Conservation (phyloP, 2,329 filamentous ascomycete species). For the Penicillium aurantiogriseum region DNA sequence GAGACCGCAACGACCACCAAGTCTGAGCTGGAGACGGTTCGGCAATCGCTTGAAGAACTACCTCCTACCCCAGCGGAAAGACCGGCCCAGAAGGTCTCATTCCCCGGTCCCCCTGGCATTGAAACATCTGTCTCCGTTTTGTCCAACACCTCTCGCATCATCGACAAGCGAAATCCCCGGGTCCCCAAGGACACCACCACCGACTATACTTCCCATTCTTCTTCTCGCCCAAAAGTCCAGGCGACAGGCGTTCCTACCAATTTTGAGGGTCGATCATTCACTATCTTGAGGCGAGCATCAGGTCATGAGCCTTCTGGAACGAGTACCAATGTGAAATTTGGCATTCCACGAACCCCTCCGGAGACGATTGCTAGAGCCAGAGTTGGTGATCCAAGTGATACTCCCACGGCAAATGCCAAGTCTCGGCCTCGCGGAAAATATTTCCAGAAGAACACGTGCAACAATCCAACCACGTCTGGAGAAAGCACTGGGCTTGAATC, state of each 20-base stretch:
- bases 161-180: background rate
- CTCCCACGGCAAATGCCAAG: conserved; percentile 7
- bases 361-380: background rate
- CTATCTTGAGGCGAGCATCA: conserved; percentile 7
- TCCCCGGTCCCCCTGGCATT: background rate
- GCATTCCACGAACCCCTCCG: background rate
- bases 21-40: background rate
- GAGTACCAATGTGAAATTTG: background rate
- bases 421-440: conserved; percentile 1
- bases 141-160: conserved; percentile 7
- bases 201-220: background rate
- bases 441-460: background rate
- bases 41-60: background rate
- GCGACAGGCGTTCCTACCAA: background rate
- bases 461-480: conserved; percentile 27
- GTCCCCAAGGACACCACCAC: background rate
- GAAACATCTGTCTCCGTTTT: background rate
- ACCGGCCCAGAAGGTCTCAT: background rate
- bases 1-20: background rate
- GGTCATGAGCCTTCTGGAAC: background rate
- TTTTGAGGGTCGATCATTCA: background rate
- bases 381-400: background rate
- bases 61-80: conserved; percentile 24
- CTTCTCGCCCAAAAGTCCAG: background rate
- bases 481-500: conserved; percentile 31